Base-by-base conservation (phyloP, 768 basidiomycete species). In the Tricholoma hemisulphureum region DNA sequence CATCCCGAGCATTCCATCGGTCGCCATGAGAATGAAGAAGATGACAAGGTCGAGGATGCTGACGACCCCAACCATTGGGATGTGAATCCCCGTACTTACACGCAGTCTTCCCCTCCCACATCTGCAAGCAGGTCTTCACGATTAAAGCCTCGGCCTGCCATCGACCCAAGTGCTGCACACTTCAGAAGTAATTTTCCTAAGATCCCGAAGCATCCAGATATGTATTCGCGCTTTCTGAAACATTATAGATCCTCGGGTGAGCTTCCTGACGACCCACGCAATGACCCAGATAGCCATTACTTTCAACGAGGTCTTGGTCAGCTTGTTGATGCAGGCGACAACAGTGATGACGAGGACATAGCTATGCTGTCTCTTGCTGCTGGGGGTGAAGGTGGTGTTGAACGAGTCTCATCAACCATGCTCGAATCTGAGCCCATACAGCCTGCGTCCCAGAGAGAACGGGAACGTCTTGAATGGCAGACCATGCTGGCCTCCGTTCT, bases 401-500 rank as follows among this genome's bases (percentile, higher is more conserved):
- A 87, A 62, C 78, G 80, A 13, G 71, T 81, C 49, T 80, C 83
- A 16, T 72, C 80, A 6, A 73, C 83, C 34, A 72, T 81, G 56
- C 74, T 83, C 29, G 88, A 90, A 64, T 75, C 83, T 5, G 87
- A 89, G 62, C 78, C 82, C 48, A 80, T 83, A 51, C 80, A 86
- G 57, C 86, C 89, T 23, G 82, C 84, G 39, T 87, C 89, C 2
- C 77, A 80, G 53, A 85, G 90, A 65, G 89, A 93, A 67, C 80
- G 83, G 60, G 91, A 94, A 65, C 80, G 95, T 24, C 72, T 95
- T 49, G 95, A 97, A 72, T 98, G 97, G 97, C 94, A 95, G 72
- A 89, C 89, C 16, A 89, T 98, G 86, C 84, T 98, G 29, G 85
- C 92, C 11, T 96, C 95, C 28, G 96, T 98, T 23, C 80, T 99